Evolutionary conservation across 495 filamentous ascomycete species (phyloP).

Genomic region (Monascus purpureus): DNA sequence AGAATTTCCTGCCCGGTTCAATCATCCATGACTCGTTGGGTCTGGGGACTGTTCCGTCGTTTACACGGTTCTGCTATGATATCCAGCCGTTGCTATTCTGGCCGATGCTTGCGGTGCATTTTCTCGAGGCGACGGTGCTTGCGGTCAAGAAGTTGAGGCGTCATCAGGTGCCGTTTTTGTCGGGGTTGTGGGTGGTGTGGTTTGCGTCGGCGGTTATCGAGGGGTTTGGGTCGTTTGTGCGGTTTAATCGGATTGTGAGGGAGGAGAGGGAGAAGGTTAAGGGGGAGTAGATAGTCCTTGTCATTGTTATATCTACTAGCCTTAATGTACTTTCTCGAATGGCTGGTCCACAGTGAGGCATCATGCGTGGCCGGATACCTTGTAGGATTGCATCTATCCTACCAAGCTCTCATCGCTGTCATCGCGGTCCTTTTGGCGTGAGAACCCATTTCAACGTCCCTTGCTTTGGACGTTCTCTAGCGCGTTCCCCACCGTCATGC

Average conservation of each 20-base stretch:
- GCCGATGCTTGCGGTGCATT: constrained; percentile 38
- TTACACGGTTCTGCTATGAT: constrained; percentile 35
- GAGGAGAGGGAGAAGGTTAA: constrained; percentile 30
- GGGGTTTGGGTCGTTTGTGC: constrained; percentile 36
- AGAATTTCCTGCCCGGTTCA: constrained; percentile 43
- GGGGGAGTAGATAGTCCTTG: constrained; percentile 14
- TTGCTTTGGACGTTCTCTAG: too few relatives aligned
- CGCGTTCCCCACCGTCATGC: too few relatives aligned
- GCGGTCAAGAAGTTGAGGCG: constrained; percentile 34
- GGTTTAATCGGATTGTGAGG: constrained; percentile 43
- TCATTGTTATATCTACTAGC: too few relatives aligned
- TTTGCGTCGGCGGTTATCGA: constrained; percentile 42
- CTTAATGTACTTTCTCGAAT: too few relatives aligned
- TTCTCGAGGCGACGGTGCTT: constrained; percentile 37
- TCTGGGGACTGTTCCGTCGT: constrained; percentile 27
- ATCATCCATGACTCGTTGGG: constrained; percentile 34
- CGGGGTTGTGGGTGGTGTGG: constrained; percentile 50
- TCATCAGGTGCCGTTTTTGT: constrained; percentile 39
- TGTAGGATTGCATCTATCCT: too few relatives aligned
- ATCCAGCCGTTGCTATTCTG: constrained; percentile 33
- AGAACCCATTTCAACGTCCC: too few relatives aligned
- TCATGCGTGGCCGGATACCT: too few relatives aligned
- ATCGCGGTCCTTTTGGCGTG: too few relatives aligned
- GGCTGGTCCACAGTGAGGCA: too few relatives aligned
- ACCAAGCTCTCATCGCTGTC: too few relatives aligned